Evolutionary conservation across 352 stramenopile species (phyloP), one percentile per base, ranked within the genome.

Genomic region (Phytophthora kernoviae): DNA sequence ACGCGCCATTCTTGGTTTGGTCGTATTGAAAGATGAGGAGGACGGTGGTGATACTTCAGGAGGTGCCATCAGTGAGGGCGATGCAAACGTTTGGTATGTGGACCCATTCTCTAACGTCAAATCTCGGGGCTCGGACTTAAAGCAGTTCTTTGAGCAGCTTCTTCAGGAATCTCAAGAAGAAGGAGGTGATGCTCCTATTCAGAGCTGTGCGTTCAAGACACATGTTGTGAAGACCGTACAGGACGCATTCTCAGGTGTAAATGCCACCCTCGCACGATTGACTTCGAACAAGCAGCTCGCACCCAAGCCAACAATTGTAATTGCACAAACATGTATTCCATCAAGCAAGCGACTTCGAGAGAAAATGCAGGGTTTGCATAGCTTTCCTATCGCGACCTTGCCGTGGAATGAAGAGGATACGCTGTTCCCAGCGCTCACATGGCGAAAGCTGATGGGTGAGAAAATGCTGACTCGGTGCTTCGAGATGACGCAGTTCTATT

Each of bases 311-410:
- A 91, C 96, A 1, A 88, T 99, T 24, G 79, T 99, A n/a, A 68
- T 99, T 24, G 76, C 79, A 0, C 81, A 91, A 57, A 87, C 74
- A 15, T 91, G 64, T 30, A 81, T 85, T 54, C 54, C 58, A 2
- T 93, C 81, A 1, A 79, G 70, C 18, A 82, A 81, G 42, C 69
- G 84, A 15, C 67, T 96, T 34, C 79, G 88, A 9, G 70, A 87
- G 26, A 86, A 86, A 48, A 87, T 99, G 17, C 84, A 91, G 12
- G 88, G 86, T 5, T 79, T 99, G 5, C 90, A 96, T 51, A 94
- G 92, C 18, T 96, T 99, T 44, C 96, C 97, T 5, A 75, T 99
- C 22, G 80, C 96, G 5, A 84, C 90, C 55, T 77, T 98, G 24
- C 83, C 88, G 3, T 90, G 80, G 73, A 82, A 94, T 40, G 77